These are phyloP conservation scores for Suillus weaverae DNA, from an alignment of 768 basidiomycete genomes.

Conservation along the genomic window DNA sequence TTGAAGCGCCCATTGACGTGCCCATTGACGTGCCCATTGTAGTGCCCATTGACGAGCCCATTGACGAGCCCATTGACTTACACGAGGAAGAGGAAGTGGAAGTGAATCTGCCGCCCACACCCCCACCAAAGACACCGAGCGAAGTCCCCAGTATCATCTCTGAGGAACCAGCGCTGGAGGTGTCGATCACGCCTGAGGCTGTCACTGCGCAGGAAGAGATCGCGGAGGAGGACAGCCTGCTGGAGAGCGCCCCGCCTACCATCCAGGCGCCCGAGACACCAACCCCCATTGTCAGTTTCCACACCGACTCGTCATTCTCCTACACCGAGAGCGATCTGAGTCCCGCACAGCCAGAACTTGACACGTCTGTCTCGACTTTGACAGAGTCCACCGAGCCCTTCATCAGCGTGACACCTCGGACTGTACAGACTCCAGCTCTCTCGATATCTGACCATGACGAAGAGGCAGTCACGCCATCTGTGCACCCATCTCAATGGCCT, in stretches of 20 bases:
- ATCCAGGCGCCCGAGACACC: not conserved
- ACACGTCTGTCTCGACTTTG: conserved; percentile 34
- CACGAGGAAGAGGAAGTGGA: not conserved
- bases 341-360: conserved; percentile 19
- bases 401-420: conserved; percentile 27
- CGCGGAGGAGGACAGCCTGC: conserved; percentile 3
- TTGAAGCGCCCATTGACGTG: not conserved
- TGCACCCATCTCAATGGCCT: conserved; percentile 54
- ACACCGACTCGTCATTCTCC: not conserved
- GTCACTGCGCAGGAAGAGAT: conserved; percentile 2
- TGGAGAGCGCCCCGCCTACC: not conserved
- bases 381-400: conserved; percentile 42
- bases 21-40: not conserved
- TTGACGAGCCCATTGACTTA: not conserved
- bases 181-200: conserved; percentile 22
- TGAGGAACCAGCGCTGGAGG: conserved; percentile 23
- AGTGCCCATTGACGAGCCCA: not conserved
- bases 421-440: conserved; percentile 17
- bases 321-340: conserved; percentile 2
- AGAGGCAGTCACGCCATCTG: conserved; percentile 37
- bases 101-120: conserved; percentile 19
- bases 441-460: conserved; percentile 1
- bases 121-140: conserved; percentile 30
- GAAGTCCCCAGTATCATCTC: conserved; percentile 27
- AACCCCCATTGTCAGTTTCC: not conserved